phyloP scores from a whole-genome alignment of 169 alveolate species.

The Plasmodium coatneyi region DNA sequence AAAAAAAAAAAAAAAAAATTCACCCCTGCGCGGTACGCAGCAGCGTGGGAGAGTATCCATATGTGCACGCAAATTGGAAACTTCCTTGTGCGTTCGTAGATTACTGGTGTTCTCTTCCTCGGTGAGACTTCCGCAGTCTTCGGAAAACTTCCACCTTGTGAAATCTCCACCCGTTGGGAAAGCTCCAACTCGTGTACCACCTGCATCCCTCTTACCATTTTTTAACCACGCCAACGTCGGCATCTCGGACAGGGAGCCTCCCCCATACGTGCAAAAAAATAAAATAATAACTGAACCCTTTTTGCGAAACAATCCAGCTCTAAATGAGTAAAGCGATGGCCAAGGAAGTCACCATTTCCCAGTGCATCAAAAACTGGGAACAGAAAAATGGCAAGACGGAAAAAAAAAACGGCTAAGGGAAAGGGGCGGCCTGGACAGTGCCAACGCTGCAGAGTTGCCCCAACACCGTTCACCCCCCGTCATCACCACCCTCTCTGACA shows the following conservation, averaged over 20 bases:
- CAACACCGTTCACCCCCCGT: neutral
- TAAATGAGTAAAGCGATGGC: constrained; percentile 33
- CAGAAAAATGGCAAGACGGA: constrained; percentile 44
- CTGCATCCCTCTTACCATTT: neutral
- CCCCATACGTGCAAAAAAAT: neutral
- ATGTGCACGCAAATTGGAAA: neutral
- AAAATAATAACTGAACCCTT: neutral
- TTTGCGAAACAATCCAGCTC: neutral
- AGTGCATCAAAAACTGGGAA: constrained; percentile 69
- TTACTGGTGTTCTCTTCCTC: neutral
- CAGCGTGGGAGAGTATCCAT: neutral
- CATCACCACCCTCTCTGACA: neutral
- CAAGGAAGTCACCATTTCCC: constrained; percentile 52
- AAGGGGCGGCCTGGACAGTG: neutral
- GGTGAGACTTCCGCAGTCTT: neutral
- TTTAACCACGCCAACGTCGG: neutral
- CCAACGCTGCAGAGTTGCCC: neutral
- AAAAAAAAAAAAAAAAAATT: neutral
- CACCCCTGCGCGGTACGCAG: neutral
- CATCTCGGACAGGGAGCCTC: neutral
- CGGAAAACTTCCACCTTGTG: neutral
- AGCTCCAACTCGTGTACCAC: neutral
- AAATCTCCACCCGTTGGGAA: neutral
- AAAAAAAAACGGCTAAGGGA: neutral
- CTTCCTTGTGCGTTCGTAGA: neutral